Conservation (phyloP, 331 rosid genomes). For the Dryas integrifolia region DNA sequence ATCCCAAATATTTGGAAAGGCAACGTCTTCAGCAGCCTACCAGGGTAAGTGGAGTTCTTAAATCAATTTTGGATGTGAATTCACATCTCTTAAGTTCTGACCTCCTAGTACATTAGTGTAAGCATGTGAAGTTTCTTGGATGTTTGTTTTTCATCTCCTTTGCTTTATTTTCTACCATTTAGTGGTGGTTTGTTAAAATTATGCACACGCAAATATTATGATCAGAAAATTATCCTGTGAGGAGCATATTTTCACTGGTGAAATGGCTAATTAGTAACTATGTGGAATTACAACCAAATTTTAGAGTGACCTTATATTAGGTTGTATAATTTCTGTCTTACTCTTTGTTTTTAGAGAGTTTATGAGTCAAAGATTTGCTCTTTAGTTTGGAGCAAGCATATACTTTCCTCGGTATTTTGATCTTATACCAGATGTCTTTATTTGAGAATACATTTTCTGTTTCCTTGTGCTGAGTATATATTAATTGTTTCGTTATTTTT, state of each 20-base stretch:
- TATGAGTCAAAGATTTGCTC: background rate
- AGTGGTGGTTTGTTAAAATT: slow-evolving; percentile 3
- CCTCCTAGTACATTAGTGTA: background rate
- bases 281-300: background rate
- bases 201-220: background rate
- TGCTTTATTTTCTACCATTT: background rate
- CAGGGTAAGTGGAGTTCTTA: slow-evolving; percentile 58
- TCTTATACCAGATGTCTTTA: background rate
- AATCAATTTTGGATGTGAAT: slow-evolving; percentile 12
- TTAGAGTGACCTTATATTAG: background rate
- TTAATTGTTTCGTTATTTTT: background rate
- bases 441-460: slow-evolving; percentile 6
- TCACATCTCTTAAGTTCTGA: slow-evolving; percentile 13
- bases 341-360: background rate
- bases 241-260: background rate
- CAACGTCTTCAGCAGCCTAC: slow-evolving; percentile 89
- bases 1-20: slow-evolving; percentile 92
- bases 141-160: background rate
- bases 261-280: background rate
- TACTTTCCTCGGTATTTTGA: background rate
- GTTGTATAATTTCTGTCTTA: background rate
- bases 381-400: background rate
- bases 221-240: background rate
- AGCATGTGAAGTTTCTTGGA: background rate
- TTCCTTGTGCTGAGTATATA: background rate